Evolutionary conservation across 1,139 yeast genomes (phyloP).

Genomic region (Geotrichum carabidarum): DNA sequence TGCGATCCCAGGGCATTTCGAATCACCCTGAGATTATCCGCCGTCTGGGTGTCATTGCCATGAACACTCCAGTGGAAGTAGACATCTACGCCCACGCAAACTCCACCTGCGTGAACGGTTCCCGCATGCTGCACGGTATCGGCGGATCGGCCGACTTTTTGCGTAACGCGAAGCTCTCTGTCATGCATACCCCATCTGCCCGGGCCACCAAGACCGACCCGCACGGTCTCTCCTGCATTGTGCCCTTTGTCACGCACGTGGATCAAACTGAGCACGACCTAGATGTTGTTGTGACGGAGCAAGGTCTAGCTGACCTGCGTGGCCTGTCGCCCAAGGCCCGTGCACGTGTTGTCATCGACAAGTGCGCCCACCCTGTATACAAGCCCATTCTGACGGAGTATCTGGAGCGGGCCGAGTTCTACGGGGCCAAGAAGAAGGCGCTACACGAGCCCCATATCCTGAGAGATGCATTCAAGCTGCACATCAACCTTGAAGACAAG

Average conservation of each 20-base stretch:
- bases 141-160: slow-evolving; percentile 98
- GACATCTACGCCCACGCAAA: slow-evolving; percentile 98
- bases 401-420: slow-evolving; percentile 74
- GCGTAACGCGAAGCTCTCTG: slow-evolving; percentile 90
- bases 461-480: slow-evolving; percentile 91
- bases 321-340: slow-evolving; percentile 94
- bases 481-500: slow-evolving; percentile 78
- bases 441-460: slow-evolving; percentile 93
- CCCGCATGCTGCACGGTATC: slow-evolving; percentile 94
- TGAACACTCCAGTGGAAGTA: slow-evolving; percentile 98
- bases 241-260: slow-evolving; percentile 95
- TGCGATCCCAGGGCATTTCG: slow-evolving; percentile 91
- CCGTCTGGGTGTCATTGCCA: slow-evolving; percentile 95
- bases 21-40: slow-evolving; percentile 95
- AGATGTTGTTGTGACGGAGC: slow-evolving; percentile 89
- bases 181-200: slow-evolving; percentile 97
- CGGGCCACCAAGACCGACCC: slow-evolving; percentile 91
- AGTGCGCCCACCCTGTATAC: slow-evolving; percentile 94
- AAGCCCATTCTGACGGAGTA: slow-evolving; percentile 78
- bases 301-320: slow-evolving; percentile 93
- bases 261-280: slow-evolving; percentile 98
- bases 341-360: slow-evolving; percentile 74
- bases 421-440: slow-evolving; percentile 65
- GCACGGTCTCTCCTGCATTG: slow-evolving; percentile 90
- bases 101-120: slow-evolving; percentile 93